These are phyloP conservation scores for Gonapodya prolifera DNA, from an alignment of 192 early-diverging fungal species.

Conservation along the genomic window DNA sequence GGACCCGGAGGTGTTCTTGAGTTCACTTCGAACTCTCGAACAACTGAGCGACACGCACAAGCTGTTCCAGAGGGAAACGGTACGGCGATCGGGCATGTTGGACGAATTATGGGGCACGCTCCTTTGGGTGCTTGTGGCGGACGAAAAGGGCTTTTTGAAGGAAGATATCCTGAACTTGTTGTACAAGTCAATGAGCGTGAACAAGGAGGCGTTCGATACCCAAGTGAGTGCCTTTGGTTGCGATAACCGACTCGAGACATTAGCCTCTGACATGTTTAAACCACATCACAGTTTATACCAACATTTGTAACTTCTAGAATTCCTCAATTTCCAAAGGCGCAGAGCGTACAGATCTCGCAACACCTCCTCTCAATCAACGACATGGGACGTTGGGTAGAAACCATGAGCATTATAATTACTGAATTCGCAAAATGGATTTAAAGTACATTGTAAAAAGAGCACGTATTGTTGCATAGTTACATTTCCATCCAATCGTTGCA, in stretches of 20 bases:
- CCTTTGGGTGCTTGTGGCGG: neutral
- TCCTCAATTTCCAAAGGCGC: neutral
- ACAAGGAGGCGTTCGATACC: neutral
- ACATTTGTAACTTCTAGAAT: neutral
- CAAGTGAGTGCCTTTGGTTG: neutral
- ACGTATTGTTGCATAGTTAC: too few species aligned
- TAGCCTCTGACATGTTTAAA: neutral
- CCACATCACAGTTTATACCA: neutral
- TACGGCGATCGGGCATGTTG: neutral
- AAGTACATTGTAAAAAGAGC: too few species aligned
- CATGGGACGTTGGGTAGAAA: neutral
- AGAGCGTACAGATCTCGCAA: neutral
- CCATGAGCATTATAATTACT: neutral
- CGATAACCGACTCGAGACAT: too few species aligned
- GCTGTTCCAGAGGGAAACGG: neutral
- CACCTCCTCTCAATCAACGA: neutral
- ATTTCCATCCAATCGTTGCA: too few species aligned
- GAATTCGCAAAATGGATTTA: neutral
- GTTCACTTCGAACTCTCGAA: neutral
- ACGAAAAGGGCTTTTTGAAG: neutral
- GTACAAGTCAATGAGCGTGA: neutral
- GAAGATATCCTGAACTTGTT: neutral
- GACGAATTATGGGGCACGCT: neutral
- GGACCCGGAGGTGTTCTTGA: neutral
- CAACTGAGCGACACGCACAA: neutral